Percentiles rank a stretch among this genome's conserved stretches.
Evolutionary conservation across 2,329 filamentous ascomycete genomes (phyloP).

Genomic region (Nemania sp.): DNA sequence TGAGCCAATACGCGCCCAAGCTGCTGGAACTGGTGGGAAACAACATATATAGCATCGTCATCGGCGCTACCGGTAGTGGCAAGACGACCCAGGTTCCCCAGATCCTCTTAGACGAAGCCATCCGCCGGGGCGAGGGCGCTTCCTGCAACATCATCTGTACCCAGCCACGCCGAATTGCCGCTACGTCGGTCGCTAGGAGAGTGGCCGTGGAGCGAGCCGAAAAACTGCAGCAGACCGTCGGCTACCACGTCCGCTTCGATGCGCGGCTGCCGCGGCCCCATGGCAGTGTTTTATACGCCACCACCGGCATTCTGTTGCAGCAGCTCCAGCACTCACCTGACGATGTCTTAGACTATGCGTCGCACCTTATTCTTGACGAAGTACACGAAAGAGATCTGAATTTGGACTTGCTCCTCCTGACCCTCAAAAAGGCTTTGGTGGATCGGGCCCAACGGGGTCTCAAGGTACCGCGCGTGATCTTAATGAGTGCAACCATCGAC

Average conservation of each 20-base stretch:
- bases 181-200: neutral
- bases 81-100: neutral
- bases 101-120: neutral
- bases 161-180: neutral
- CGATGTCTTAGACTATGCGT: neutral
- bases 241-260: neutral
- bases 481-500: neutral
- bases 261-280: neutral
- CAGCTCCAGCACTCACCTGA: neutral
- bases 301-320: neutral
- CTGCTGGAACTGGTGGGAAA: neutral
- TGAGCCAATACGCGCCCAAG: neutral
- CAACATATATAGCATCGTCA: neutral
- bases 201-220: neutral
- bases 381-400: neutral
- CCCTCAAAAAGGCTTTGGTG: neutral
- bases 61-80: neutral
- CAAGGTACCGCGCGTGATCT: neutral
- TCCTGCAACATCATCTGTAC: neutral
- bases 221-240: neutral
- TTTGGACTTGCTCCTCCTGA: neutral
- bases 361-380: neutral
- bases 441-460: neutral
- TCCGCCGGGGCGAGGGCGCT: neutral
- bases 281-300: neutral